Evolutionary conservation across 78 protist species (phyloP).

Genomic region (Chrysochromulina tobinii): DNA sequence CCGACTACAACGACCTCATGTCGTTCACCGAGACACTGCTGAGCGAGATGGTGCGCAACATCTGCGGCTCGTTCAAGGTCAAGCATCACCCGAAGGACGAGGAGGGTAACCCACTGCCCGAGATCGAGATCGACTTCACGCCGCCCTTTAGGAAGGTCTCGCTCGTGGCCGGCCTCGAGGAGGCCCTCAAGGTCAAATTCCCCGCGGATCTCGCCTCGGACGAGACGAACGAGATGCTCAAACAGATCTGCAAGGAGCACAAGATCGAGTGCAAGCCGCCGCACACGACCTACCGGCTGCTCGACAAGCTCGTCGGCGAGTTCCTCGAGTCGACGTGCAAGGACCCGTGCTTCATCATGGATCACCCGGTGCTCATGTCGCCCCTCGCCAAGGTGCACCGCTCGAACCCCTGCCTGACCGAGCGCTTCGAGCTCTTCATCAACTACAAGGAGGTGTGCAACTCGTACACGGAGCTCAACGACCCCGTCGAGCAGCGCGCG

Average conservation of each 20-base stretch:
- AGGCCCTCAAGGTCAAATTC: conserved; percentile 60
- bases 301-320: conserved; percentile 95
- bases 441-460: conserved; percentile 91
- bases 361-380: conserved; percentile 98
- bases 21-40: conserved; percentile 83
- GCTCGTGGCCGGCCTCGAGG: conserved; percentile 85
- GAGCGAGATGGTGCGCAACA: conserved; percentile 56
- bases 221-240: conserved; percentile 69
- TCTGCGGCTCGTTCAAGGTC: conserved; percentile 64
- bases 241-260: background rate
- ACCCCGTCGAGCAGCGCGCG: conserved; percentile 97
- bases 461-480: conserved; percentile 99
- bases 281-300: conserved; percentile 92
- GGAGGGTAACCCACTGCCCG: background rate
- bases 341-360: conserved; percentile 97
- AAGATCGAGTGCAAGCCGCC: conserved; percentile 90
- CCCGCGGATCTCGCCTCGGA: conserved; percentile 38
- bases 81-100: background rate
- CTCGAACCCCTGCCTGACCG: conserved; percentile 71
- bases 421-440: conserved; percentile 98
- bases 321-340: conserved; percentile 88
- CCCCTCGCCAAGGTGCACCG: conserved; percentile 98
- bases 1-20: conserved; percentile 99
- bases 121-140: conserved; percentile 91
- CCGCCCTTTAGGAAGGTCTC: conserved; percentile 94